Evolutionary conservation across 257 asterid genomes (phyloP), one percentile per base, ranked within the genome.

Genomic region (Phtheirospermum japonicum): DNA sequence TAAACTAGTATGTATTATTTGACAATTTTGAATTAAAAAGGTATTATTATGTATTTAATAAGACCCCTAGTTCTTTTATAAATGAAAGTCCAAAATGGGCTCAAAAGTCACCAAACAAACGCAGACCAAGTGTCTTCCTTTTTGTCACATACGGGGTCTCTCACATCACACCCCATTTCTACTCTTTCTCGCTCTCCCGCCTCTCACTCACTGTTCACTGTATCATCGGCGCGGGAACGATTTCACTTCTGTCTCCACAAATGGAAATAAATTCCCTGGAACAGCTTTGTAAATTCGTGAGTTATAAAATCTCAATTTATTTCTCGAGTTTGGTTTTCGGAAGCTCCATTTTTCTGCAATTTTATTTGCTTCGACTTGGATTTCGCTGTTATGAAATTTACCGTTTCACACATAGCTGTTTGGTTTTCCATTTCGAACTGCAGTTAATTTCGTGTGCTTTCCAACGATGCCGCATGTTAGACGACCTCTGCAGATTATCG

Each of bases 381-480:
- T 43, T 61, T 49, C 4, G 10, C 64, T 48, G 32, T 6, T 48
- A 2, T 11, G 7, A 31, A n/a, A n/a, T n/a, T n/a, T n/a, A n/a
- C n/a, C n/a, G n/a, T 26, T 42, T 57, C 20, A n/a, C 65, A 12
- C 13, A 17, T 61, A 4, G n/a, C 64, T 69, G 62, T 49, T 36
- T 7, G 5, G 31, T 67, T 2, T 4, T 33, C 26, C 4, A 18
- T 23, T 54, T 63, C 37, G 9, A 23, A 43, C 57, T 65, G 68
- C 79, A 90, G 97, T 67, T 90, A n/a, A 87, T 90, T 71, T 85
- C 83, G 49, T 71, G 75, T 64, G 91, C 94, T 9, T 75, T 83
- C 69, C 94, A 71, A 72, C 74, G 97, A 69, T 90, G 97, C 81
- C 97, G 92, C 39, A 53, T 72, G 76, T 65, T 77, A 11, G 92